Percentiles rank a stretch among this genome's conserved stretches.
Evolutionary conservation across 1,284 basidiomycete genomes (phyloP).

Genomic region (Malassezia restricta): DNA sequence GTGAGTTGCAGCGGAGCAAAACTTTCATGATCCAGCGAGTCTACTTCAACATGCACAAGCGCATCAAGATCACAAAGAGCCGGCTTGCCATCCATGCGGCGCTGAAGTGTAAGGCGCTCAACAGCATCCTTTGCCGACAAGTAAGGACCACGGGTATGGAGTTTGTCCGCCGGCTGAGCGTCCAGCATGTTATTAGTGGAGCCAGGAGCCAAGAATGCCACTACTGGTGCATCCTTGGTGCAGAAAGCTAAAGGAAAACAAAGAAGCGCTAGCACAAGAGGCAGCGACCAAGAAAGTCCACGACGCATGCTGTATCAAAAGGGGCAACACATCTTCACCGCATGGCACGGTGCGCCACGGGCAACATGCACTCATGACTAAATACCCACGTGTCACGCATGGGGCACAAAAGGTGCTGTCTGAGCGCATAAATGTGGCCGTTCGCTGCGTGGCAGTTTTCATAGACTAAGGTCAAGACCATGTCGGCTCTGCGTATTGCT

Average conservation of each 20-base stretch:
- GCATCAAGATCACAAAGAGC: slow-evolving; percentile 11
- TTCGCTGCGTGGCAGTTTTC: too few relatives aligned
- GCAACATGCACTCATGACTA: too few relatives aligned
- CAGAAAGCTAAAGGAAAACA: background rate
- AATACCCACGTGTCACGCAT: too few relatives aligned
- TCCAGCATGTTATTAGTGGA: slow-evolving; percentile 1
- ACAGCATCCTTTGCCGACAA: slow-evolving; percentile 4
- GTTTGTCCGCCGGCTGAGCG: background rate
- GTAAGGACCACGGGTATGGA: background rate
- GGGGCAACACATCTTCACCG: too few relatives aligned
- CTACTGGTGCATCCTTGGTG: background rate
- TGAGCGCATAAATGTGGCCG: too few relatives aligned
- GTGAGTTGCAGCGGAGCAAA: background rate
- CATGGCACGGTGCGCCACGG: too few relatives aligned
- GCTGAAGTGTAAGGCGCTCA: slow-evolving; percentile 6
- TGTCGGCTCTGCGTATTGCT: slow-evolving; percentile 3
- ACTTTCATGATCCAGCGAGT: slow-evolving; percentile 1
- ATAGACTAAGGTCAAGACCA: background rate
- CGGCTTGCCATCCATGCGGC: background rate
- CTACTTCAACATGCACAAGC: slow-evolving; percentile 8
- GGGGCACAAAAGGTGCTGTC: too few relatives aligned
- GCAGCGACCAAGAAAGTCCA: background rate
- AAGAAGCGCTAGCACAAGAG: background rate
- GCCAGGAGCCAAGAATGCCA: slow-evolving; percentile 10
- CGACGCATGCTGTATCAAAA: too few relatives aligned